These are phyloP conservation scores for Hymenotorrendiella dingleyae DNA, from an alignment of 2,329 filamentous ascomycete genomes.

Conservation along the genomic window DNA sequence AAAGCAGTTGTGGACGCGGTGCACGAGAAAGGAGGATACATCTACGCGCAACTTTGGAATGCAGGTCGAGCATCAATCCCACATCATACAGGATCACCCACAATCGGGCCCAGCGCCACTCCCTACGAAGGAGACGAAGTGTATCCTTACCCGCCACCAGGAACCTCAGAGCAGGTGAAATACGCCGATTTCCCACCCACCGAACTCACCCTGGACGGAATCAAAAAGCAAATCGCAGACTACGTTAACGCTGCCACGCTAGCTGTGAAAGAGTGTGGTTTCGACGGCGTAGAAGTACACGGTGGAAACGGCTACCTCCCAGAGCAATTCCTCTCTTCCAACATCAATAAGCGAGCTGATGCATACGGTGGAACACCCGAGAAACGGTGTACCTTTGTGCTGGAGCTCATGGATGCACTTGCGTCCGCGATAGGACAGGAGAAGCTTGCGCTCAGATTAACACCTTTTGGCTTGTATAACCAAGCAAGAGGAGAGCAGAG, in stretches of 20 bases:
- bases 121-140: slow-evolving; percentile 39
- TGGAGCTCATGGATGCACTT: slow-evolving; percentile 48
- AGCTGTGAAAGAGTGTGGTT: slow-evolving; percentile 48
- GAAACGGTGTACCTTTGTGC: slow-evolving; percentile 43
- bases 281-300: slow-evolving; percentile 44
- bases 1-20: slow-evolving; percentile 50
- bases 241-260: slow-evolving; percentile 35
- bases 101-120: slow-evolving; percentile 36
- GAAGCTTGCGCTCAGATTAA: slow-evolving; percentile 50
- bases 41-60: slow-evolving; percentile 56
- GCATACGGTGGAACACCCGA: slow-evolving; percentile 43
- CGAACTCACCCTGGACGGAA: slow-evolving; percentile 33
- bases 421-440: slow-evolving; percentile 44
- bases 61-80: slow-evolving; percentile 44
- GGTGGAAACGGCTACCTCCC: slow-evolving; percentile 43
- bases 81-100: slow-evolving; percentile 32
- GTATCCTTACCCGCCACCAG: slow-evolving; percentile 35
- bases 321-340: slow-evolving; percentile 52
- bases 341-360: slow-evolving; percentile 48
- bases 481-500: slow-evolving; percentile 44
- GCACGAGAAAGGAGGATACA: slow-evolving; percentile 51
- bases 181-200: slow-evolving; percentile 35
- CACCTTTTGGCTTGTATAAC: slow-evolving; percentile 52
- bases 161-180: slow-evolving; percentile 32
- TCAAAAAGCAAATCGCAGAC: slow-evolving; percentile 34